Evolutionary conservation across 495 filamentous ascomycete species (phyloP).

Genomic region (Pyrenula massariospora): DNA sequence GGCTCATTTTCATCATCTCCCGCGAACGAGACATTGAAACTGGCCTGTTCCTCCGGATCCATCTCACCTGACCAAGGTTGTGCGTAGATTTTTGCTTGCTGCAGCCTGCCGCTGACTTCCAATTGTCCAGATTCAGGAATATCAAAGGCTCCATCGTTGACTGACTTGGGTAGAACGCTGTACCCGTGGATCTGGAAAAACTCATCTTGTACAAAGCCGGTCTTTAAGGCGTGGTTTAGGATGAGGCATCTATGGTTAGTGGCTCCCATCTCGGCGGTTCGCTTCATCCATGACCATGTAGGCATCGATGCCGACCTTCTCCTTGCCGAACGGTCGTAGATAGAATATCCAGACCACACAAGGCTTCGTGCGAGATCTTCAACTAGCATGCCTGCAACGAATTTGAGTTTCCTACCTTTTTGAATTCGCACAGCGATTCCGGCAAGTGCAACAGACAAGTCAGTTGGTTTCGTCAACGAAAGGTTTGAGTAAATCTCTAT

Average conservation of each 20-base stretch:
- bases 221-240: too few relatives aligned
- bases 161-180: not conserved
- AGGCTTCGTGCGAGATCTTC: not conserved
- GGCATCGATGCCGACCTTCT: not conserved
- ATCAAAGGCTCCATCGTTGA: not conserved
- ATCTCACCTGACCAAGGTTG: not conserved
- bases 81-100: not conserved
- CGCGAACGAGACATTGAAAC: not conserved
- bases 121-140: not conserved
- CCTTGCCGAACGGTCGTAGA: not conserved
- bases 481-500: not conserved
- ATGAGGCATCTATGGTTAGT: too few relatives aligned
- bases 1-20: not conserved
- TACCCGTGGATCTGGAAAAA: not conserved
- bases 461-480: not conserved
- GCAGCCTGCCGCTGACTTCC: not conserved
- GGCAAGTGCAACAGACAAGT: not conserved
- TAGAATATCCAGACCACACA: not conserved
- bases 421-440: not conserved
- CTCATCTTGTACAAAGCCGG: not conserved
- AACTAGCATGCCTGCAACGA: not conserved
- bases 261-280: too few relatives aligned
- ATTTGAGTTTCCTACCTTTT: not conserved
- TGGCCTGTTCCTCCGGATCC: not conserved
- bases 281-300: conserved; percentile 2